Evolutionary conservation across 495 filamentous ascomycete species (phyloP).

Genomic region (Letharia lupina): DNA sequence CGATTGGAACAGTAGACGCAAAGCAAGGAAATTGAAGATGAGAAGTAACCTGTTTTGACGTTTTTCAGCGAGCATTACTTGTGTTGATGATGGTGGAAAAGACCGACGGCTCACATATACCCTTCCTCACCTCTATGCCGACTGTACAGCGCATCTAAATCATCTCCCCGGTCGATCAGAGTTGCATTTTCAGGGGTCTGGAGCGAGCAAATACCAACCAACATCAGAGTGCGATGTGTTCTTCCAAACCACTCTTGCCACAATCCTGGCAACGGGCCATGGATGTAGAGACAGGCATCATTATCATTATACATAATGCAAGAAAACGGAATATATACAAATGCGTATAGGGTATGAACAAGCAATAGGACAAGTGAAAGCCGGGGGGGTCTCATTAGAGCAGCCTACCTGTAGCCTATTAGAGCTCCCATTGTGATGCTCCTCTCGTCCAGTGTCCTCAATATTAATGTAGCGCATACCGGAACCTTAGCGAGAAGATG

Average conservation of each 20-base stretch:
- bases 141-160: conserved; percentile 15
- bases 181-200: conserved; percentile 21
- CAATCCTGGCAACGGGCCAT: not conserved
- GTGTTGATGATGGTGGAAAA: not conserved
- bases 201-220: conserved; percentile 2
- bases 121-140: conserved; percentile 14
- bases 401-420: conserved; percentile 1
- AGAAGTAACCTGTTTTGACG: conserved; percentile 4
- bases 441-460: not conserved
- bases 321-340: not conserved
- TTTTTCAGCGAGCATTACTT: conserved; percentile 9
- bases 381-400: not conserved
- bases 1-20: not conserved
- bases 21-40: not conserved
- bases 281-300: not conserved
- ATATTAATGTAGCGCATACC: not conserved
- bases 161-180: not conserved
- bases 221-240: not conserved
- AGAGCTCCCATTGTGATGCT: not conserved
- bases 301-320: not conserved
- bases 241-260: not conserved
- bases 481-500: not conserved
- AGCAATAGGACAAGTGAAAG: not conserved
- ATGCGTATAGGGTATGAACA: not conserved
- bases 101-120: conserved; percentile 14